Conservation (phyloP, 2,329 filamentous ascomycete species). For the Fusarium verticillioides region DNA sequence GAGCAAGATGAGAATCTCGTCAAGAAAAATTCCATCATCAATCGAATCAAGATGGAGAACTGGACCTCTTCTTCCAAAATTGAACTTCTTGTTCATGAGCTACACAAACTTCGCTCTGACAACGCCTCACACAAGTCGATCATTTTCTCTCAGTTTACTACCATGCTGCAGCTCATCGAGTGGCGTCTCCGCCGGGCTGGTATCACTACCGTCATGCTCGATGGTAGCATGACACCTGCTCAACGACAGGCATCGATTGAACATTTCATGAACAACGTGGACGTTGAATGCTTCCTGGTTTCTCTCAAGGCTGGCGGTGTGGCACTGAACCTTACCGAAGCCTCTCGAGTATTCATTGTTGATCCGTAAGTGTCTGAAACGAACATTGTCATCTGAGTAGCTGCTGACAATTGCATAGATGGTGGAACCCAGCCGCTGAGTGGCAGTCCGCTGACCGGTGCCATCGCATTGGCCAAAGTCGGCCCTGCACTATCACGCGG, state of each 20-base stretch:
- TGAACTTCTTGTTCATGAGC: constrained; percentile 92
- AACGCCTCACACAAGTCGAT: constrained; percentile 96
- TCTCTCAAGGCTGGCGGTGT: constrained; percentile 97
- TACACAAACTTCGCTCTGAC: constrained; percentile 90
- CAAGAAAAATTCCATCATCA: constrained; percentile 98
- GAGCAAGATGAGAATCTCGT: constrained; percentile 88
- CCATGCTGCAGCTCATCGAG: constrained; percentile 96
- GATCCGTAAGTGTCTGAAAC: constrained; percentile 77
- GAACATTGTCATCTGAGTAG: neutral
- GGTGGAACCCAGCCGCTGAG: constrained; percentile 99
- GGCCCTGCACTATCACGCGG: constrained; percentile 92
- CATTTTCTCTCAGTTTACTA: constrained; percentile 97
- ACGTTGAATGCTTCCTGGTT: constrained; percentile 96
- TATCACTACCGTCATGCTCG: constrained; percentile 97
- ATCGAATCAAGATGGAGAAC: constrained; percentile 98
- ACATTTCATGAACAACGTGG: constrained; percentile 93
- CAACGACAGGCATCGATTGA: constrained; percentile 95
- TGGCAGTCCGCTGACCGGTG: constrained; percentile 97
- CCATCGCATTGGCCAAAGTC: constrained; percentile 94
- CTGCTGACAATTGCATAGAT: constrained; percentile 64
- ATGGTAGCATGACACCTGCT: constrained; percentile 95
- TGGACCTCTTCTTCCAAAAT: constrained; percentile 99
- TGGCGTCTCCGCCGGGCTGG: constrained; percentile 97
- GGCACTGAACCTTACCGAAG: constrained; percentile 93
- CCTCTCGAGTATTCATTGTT: constrained; percentile 93